These are phyloP conservation scores for Lachancea sp. DNA, from an alignment of 805 yeast genomes.

Conservation along the genomic window DNA sequence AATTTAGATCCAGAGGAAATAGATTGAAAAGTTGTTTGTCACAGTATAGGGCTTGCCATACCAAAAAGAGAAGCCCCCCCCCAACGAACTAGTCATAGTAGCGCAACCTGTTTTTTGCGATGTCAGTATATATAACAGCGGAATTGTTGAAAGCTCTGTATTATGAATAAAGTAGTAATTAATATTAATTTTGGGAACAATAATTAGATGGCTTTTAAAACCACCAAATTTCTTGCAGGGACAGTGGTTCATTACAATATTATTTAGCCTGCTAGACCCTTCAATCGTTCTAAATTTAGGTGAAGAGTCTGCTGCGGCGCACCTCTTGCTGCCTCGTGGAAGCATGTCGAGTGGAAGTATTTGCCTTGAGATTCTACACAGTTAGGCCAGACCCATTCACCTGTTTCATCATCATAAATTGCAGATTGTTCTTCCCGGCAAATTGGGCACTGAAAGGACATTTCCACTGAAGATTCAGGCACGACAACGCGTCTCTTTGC, in stretches of 20 bases:
- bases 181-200: too few species aligned
- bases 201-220: too few species aligned
- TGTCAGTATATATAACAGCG: too few species aligned
- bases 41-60: too few species aligned
- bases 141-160: too few species aligned
- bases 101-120: too few species aligned
- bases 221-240: too few species aligned
- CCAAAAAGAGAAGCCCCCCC: too few species aligned
- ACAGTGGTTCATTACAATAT: too few species aligned
- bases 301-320: constrained; percentile 15
- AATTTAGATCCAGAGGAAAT: neutral
- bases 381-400: constrained; percentile 79
- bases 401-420: constrained; percentile 64
- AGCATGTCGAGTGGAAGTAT: constrained; percentile 63
- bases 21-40: neutral
- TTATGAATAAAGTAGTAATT: too few species aligned
- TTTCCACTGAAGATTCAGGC: constrained; percentile 57
- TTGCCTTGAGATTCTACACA: constrained; percentile 47
- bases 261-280: constrained; percentile 10
- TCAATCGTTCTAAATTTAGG: constrained; percentile 21
- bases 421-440: constrained; percentile 62
- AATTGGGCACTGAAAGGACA: constrained; percentile 55
- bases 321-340: constrained; percentile 45
- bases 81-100: too few species aligned
- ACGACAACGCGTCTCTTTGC: constrained; percentile 50